A percentile compares a stretch with the other conserved stretches of the same genome.
Conservation (phyloP, 805 yeast genomes). For the Hanseniaspora clermontiae region DNA sequence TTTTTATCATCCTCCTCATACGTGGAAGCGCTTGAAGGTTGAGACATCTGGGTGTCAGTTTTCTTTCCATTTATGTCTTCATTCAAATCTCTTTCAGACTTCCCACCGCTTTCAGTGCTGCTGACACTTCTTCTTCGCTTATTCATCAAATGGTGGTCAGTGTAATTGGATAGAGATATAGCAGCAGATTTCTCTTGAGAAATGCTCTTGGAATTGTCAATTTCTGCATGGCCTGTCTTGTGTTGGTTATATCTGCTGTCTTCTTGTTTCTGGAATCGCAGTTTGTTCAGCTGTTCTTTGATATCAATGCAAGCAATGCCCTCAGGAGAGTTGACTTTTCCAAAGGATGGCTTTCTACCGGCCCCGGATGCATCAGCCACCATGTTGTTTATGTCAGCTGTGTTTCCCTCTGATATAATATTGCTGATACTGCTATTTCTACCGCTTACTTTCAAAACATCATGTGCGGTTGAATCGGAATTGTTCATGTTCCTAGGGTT, state of each 20-base stretch:
- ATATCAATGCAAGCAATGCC: not conserved
- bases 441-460: not conserved
- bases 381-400: not conserved
- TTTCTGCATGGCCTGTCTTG: not conserved
- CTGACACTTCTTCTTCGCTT: not conserved
- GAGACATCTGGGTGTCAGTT: not conserved
- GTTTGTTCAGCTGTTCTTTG: not conserved
- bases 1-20: not conserved
- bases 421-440: constrained; percentile 1
- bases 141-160: not conserved
- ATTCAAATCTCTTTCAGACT: not conserved
- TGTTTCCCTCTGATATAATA: not conserved
- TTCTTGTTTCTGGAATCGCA: not conserved
- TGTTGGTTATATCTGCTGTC: not conserved
- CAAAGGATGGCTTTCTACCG: not conserved
- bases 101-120: not conserved
- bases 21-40: not conserved
- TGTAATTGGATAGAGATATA: not conserved
- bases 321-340: not conserved
- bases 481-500: not conserved
- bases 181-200: constrained; percentile 5
- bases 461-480: not conserved
- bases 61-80: not conserved
- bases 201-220: not conserved
- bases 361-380: not conserved